phyloP scores from a whole-genome alignment of 23 red algal species.

The Gracilaria vermiculophylla region DNA sequence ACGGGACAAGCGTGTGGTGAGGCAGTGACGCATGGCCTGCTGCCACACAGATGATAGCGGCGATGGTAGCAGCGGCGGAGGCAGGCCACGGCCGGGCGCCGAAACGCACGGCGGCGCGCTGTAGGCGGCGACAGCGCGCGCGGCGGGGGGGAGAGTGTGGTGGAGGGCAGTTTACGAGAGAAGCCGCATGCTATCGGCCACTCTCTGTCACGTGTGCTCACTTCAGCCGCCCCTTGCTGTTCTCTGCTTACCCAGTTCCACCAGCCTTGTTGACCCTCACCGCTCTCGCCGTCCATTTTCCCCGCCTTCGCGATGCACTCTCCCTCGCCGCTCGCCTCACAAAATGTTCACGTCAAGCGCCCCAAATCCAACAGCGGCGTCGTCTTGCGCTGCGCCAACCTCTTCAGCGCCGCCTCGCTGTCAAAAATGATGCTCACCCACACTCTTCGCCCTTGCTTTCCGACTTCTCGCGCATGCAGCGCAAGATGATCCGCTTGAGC shows the following conservation, averaged over 20 bases:
- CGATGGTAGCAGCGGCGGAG: too few relatives aligned
- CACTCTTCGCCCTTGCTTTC: conserved; percentile 9
- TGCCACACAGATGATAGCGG: too few relatives aligned
- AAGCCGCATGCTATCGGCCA: too few relatives aligned
- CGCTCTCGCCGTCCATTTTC: not conserved
- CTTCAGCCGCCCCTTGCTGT: not conserved
- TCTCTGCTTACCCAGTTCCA: not conserved
- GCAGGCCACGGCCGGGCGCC: too few relatives aligned
- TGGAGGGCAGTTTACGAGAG: too few relatives aligned
- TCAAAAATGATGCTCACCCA: conserved; percentile 7
- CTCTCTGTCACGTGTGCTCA: not conserved
- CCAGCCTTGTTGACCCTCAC: not conserved
- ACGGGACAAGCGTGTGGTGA: too few relatives aligned
- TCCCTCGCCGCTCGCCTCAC: conserved; percentile 17
- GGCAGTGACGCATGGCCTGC: too few relatives aligned
- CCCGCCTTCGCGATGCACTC: conserved; percentile 21
- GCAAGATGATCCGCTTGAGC: conserved; percentile 3
- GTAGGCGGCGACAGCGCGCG: too few relatives aligned
- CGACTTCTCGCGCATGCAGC: conserved; percentile 27
- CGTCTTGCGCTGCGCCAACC: conserved; percentile 6
- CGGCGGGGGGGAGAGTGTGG: too few relatives aligned
- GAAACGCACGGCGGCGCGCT: too few relatives aligned
- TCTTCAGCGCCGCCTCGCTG: conserved; percentile 29
- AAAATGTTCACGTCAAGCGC: conserved; percentile 34
- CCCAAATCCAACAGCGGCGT: conserved; percentile 17